Base-by-base conservation (phyloP, 768 basidiomycete species). In the Terana coerulea region DNA sequence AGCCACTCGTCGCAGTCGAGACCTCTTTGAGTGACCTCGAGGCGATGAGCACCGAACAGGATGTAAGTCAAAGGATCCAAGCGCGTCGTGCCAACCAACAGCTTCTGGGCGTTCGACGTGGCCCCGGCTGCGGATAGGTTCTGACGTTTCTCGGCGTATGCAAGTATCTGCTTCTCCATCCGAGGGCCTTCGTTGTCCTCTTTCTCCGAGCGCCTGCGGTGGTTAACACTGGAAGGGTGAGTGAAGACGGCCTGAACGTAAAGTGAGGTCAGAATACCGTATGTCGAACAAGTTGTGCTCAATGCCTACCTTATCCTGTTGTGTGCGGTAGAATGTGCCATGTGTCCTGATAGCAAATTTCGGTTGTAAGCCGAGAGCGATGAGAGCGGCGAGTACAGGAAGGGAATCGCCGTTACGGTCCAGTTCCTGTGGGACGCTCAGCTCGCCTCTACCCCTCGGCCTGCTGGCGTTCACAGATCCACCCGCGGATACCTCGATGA, bases 1-100 rank as follows among this genome's bases (percentile, higher is more conserved):
- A 98, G 70, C 94, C 95, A 98, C 37, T 80, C 83, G 61, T 98
- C 95, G 61, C 91, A 94, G 61, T 87, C 84, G 44, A 98, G 66
- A 5, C 92, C 91, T 15, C 79, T 76, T 33, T 82, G 78, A 0
- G 80, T 80, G 35, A 88, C 81, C 53, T 80, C 69, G 26, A 94
- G 76, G 44, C 84, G 78, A 66, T 91, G 83, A 0, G 92, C 93
- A 5, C 94, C 95, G 60, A 98, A 95, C 10, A 98, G 75, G 66
- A 95, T 76, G 65, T 94, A 95, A 4, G 86, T 86, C 75, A 98
- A 75, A 8, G 89, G 88, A 63, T 95, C 92, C 22, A 98, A 71
- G 39, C 84, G 83, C 0, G 91, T 94, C 11, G 91, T 93, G 29
- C 78, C 83, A 43, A 92, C 78, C 19, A 95, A 74, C 65, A 77